A percentile compares a stretch with the other conserved stretches of the same genome.
Evolutionary conservation across 2,329 filamentous ascomycete species (phyloP).

Genomic region (Eutypa lata): DNA sequence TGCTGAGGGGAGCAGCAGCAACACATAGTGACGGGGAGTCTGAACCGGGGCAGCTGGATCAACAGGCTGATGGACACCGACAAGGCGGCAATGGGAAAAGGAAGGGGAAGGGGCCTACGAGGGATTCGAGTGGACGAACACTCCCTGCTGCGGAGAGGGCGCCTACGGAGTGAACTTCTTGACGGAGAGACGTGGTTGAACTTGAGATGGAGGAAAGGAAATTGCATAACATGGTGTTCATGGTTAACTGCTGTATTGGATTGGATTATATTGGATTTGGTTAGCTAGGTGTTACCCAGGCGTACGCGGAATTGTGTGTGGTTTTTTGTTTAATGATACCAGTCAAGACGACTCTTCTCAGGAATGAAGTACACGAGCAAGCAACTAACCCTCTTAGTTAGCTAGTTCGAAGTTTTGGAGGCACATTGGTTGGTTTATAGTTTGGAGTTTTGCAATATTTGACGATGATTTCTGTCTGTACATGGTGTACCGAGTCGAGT

Average conservation of each 20-base stretch:
- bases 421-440: neutral
- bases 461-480: neutral
- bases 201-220: slow-evolving; percentile 2
- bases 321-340: slow-evolving; percentile 3
- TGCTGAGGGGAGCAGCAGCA: slow-evolving; percentile 43
- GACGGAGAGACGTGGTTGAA: slow-evolving; percentile 27
- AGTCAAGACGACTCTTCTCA: no score
- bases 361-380: no score
- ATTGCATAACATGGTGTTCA: slow-evolving; percentile 19
- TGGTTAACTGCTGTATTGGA: neutral
- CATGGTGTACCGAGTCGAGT: neutral
- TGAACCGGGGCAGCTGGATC: slow-evolving; percentile 10
- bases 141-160: slow-evolving; percentile 53
- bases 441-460: neutral
- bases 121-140: slow-evolving; percentile 49
- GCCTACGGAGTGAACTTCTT: slow-evolving; percentile 29
- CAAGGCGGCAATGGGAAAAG: slow-evolving; percentile 39
- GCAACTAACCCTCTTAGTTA: neutral
- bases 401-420: no score
- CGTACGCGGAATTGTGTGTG: neutral
- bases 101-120: slow-evolving; percentile 37
- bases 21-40: slow-evolving; percentile 21
- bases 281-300: neutral
- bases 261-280: neutral
- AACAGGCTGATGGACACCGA: slow-evolving; percentile 11